phyloP scores from a whole-genome alignment of 768 basidiomycete genomes.

The Gautieria morchelliformis region DNA sequence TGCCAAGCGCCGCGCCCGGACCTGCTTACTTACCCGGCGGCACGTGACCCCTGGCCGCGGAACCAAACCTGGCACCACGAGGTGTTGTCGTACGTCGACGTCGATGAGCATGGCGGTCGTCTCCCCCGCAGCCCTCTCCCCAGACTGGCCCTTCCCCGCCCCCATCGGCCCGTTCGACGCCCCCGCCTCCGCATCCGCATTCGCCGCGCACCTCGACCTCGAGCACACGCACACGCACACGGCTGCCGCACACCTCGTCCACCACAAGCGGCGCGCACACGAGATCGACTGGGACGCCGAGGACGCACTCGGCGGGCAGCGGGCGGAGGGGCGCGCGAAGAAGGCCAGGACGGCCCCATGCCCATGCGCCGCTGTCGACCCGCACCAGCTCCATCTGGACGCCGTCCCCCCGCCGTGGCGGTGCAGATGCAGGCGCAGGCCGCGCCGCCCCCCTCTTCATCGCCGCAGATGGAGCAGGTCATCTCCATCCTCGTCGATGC shows the following conservation, averaged over 20 bases:
- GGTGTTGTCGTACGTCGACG: neutral
- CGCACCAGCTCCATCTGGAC: neutral
- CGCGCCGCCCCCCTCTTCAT: neutral
- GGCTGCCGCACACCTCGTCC: neutral
- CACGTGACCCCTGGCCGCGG: no score
- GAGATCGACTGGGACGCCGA: neutral
- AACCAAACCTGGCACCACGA: no score
- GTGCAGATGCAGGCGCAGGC: no score
- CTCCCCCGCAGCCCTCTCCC: neutral
- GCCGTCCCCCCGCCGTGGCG: no score
- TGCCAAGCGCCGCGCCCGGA: no score
- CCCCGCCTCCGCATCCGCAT: neutral
- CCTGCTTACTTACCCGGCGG: no score
- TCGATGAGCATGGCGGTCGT: neutral
- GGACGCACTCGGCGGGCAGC: neutral
- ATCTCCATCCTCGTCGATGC: conserved; percentile 1
- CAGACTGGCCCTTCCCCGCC: neutral
- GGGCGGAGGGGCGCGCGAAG: neutral
- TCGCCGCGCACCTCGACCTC: neutral
- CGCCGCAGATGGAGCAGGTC: neutral
- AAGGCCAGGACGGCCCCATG: neutral
- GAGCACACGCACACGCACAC: no score
- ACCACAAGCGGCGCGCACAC: neutral
- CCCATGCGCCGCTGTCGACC: neutral
- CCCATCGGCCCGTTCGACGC: neutral